These are phyloP conservation scores for Boletus edulis DNA, from an alignment of 768 basidiomycete genomes.

Conservation along the genomic window DNA sequence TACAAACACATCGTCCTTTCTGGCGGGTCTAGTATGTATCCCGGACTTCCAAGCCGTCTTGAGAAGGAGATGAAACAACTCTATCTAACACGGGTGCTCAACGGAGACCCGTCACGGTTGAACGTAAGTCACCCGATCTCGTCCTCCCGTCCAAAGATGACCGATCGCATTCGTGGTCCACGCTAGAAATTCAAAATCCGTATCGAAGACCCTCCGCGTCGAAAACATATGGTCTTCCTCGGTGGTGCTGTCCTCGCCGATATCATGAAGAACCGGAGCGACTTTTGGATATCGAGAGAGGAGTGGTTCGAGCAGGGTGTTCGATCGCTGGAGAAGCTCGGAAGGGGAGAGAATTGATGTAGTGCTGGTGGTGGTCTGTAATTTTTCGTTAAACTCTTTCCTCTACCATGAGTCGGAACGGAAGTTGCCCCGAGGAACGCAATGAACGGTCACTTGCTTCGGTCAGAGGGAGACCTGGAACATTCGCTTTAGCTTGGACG, in stretches of 20 bases:
- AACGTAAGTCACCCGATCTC: conserved; percentile 57
- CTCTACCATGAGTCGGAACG: too few relatives aligned
- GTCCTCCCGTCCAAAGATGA: neutral
- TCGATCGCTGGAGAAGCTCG: conserved; percentile 81
- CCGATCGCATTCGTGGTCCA: neutral
- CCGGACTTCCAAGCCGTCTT: conserved; percentile 91
- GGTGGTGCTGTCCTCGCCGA: conserved; percentile 98
- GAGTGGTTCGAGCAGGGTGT: conserved; percentile 95
- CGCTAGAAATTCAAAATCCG: conserved; percentile 97
- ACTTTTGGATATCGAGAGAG: conserved; percentile 93
- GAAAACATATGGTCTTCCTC: conserved; percentile 99
- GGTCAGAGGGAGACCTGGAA: too few relatives aligned
- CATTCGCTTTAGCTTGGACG: too few relatives aligned
- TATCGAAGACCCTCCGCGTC: conserved; percentile 96
- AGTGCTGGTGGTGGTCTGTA: too few relatives aligned
- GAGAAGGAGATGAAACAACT: conserved; percentile 99
- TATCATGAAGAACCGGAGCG: conserved; percentile 93
- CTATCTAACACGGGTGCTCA: conserved; percentile 88
- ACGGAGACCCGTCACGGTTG: conserved; percentile 76
- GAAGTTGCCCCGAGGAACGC: too few relatives aligned
- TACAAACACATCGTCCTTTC: conserved; percentile 99
- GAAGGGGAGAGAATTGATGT: conserved; percentile 52
- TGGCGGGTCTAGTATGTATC: conserved; percentile 98
- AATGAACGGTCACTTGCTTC: too few relatives aligned
- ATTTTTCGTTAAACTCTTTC: too few relatives aligned